Base-by-base conservation (phyloP, 306 rosid genomes). In the Clitoria ternatea region DNA sequence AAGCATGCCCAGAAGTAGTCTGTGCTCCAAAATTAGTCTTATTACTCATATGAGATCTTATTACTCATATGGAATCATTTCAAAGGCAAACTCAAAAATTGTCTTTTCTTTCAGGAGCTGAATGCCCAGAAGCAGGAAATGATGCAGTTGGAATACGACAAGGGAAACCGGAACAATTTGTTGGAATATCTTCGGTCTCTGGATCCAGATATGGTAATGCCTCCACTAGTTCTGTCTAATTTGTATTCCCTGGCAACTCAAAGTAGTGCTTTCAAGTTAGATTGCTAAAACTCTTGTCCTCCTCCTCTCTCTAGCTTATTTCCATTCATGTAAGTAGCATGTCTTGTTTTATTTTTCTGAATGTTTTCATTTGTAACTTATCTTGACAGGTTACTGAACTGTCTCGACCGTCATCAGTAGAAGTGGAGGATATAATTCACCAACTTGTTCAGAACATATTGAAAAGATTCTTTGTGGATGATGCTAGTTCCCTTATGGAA, bases 341-440 rank as follows among this genome's bases (percentile, higher is more conserved):
- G 42, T 39, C 39, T 64, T 61, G 18, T 70, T 72, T 45, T 32
- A 29, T 49, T 37, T 43, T 43, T 48, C 15, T 42, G 24, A 42
- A 42, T 77, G 26, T 19, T 44, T 62, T 17, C 3, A 0, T 77
- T 6, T 32, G 50, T 79, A 48, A 62, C 74, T 64, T 67, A 53
- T 72, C 77, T 69, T 47, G 53, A 65, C 81, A 95, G 99, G 99
- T 95, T 49, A 70, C 74, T 18, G 97, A 95, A 78, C 69, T 95
- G 64, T 86, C 96, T 43, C 88, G 85, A 52, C 99, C 96, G 3
- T 87, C 99, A 0, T 86, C 99, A 3, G 15, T 56, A 43, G 99
- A 89, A 82, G 99, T 95, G 37, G 92, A 89, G 83, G 97, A 91
- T 74, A 87, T 91, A 76, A 85, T 91, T 78, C 87, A 83, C 79